Conservation (phyloP, 2,329 filamentous ascomycete species). For the Ilyonectria destructans region DNA sequence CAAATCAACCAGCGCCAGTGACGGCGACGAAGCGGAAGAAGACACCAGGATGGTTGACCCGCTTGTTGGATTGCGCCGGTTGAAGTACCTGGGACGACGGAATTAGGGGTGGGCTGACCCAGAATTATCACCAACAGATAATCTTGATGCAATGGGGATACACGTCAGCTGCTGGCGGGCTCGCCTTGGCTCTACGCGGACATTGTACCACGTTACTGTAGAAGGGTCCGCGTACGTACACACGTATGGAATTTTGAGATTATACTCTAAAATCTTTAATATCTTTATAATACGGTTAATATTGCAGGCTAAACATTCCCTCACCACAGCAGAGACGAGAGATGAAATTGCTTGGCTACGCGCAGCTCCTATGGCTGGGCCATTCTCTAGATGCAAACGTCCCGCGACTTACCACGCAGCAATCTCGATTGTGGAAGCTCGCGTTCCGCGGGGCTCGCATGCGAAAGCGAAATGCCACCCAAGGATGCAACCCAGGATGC, state of each 20-base stretch:
- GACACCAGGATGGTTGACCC: constrained; percentile 2
- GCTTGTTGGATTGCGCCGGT: constrained; percentile 2
- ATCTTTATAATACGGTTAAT: not conserved
- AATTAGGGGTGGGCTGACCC: constrained; percentile 20
- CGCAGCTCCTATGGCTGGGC: constrained; percentile 3
- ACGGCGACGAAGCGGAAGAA: constrained; percentile 3
- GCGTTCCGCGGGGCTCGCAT: not conserved
- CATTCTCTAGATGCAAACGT: not conserved
- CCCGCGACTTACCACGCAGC: not conserved
- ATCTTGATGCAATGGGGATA: constrained; percentile 19
- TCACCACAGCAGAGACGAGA: not conserved
- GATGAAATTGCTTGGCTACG: constrained; percentile 1
- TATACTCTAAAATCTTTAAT: not conserved
- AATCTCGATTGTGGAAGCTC: not conserved
- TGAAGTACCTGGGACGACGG: constrained; percentile 4
- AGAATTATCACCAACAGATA: constrained; percentile 16
- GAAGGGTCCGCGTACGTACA: not conserved
- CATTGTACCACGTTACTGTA: not conserved
- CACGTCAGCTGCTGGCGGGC: constrained; percentile 10
- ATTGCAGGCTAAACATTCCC: not conserved
- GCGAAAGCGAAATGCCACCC: not conserved
- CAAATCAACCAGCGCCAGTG: constrained; percentile 10
- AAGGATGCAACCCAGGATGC: not conserved
- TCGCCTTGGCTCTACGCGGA: not conserved
- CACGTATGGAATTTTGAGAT: not conserved